phyloP scores from a whole-genome alignment of 306 rosid genomes.

The Ceratonia siliqua region DNA sequence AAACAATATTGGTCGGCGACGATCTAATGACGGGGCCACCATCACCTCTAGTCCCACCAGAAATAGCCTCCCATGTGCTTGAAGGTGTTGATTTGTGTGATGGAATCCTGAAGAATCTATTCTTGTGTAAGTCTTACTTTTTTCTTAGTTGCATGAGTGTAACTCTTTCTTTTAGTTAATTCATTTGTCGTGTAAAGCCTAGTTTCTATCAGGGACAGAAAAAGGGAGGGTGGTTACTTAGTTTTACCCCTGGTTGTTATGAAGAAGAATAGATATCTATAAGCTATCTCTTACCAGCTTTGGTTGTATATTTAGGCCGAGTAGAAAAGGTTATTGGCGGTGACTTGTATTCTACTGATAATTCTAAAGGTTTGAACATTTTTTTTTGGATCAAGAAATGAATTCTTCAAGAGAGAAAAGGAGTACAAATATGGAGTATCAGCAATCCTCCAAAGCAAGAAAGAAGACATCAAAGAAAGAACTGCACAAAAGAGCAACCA shows the following conservation, averaged over 20 bases:
- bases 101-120: conserved; percentile 80
- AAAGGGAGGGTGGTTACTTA: not conserved
- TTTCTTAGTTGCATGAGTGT: not conserved
- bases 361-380: not conserved
- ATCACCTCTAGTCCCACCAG: conserved; percentile 85
- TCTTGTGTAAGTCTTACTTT: conserved; percentile 62
- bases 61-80: conserved; percentile 92
- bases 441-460: not conserved
- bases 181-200: conserved; percentile 5
- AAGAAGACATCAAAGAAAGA: not conserved
- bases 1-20: conserved; percentile 92
- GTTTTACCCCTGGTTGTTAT: not conserved
- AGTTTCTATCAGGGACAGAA: not conserved
- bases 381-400: not conserved
- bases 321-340: not conserved
- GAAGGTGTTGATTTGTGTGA: conserved; percentile 89
- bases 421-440: not conserved
- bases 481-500: not conserved
- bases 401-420: not conserved
- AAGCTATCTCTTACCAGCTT: not conserved
- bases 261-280: not conserved
- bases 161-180: conserved; percentile 11
- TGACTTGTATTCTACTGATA: not conserved
- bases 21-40: conserved; percentile 95
- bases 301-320: not conserved